phyloP scores from a whole-genome alignment of 192 early-diverging fungal species.

The Powellomyces hirtus region DNA sequence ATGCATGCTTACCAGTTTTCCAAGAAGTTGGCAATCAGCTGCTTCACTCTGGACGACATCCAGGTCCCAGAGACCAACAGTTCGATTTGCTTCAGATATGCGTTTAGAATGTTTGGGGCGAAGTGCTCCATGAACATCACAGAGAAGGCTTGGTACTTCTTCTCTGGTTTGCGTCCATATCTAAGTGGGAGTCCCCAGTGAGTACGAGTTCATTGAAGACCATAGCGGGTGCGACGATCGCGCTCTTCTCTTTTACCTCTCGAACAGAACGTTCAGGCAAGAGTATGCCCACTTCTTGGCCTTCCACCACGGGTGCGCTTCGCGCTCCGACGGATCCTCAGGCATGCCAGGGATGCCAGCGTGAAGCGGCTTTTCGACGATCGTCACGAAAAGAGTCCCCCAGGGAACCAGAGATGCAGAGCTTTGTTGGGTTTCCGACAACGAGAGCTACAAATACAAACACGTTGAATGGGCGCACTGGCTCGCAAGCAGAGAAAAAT shows the following conservation, averaged over 20 bases:
- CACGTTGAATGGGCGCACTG: background rate
- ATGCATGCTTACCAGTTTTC: slow-evolving; percentile 72
- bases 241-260: slow-evolving; percentile 44
- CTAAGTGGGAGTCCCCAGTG: background rate
- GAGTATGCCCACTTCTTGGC: slow-evolving; percentile 91
- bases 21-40: slow-evolving; percentile 72
- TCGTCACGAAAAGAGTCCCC: slow-evolving; percentile 81
- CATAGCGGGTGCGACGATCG: too few species aligned
- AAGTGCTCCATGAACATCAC: slow-evolving; percentile 84
- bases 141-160: slow-evolving; percentile 62
- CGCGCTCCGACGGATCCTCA: slow-evolving; percentile 66
- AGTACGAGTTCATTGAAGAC: too few species aligned
- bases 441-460: background rate
- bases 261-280: slow-evolving; percentile 82
- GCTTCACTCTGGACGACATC: slow-evolving; percentile 70
- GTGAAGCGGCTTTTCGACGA: slow-evolving; percentile 38
- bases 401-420: slow-evolving; percentile 75
- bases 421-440: slow-evolving; percentile 63
- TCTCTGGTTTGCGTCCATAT: slow-evolving; percentile 25
- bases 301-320: slow-evolving; percentile 86
- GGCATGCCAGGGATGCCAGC: slow-evolving; percentile 23
- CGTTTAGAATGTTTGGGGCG: slow-evolving; percentile 82
- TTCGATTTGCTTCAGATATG: slow-evolving; percentile 85
- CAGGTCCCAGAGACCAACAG: slow-evolving; percentile 66
- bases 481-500: background rate